Evolutionary conservation across 2,329 filamentous ascomycete genomes (phyloP), one percentile per base, ranked within the genome.

Genomic region (Diaporthe vexans): DNA sequence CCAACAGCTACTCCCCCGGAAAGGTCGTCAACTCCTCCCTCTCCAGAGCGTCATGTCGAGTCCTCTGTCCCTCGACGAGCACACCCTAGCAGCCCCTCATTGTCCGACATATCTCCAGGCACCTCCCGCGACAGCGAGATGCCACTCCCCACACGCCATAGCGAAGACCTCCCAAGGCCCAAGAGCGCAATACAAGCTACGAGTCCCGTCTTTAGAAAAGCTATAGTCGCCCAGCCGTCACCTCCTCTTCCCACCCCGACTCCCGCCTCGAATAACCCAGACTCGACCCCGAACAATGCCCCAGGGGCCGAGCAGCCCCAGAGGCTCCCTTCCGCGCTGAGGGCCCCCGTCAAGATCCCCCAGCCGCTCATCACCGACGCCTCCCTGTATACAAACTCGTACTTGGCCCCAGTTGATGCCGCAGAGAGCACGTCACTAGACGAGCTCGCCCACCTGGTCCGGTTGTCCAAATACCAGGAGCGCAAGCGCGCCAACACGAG

Each of bases 401-500:
- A 89, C 77, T 82, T 92, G 72, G 86, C 89, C 65, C 87, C 89
- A 51, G 90, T 93, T 76, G 87, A 87, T 69, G 90, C 93, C 76
- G 87, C 87, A 67, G 90, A 93, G 59, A 89, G 90, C 74, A 94
- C 93, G 59, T 93, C 92, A 19, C 86, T 96, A 76, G 91, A 94
- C 79, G 93, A 95, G 83, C 89, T 96, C 77, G 93, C 93, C 69
- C 93, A 95, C 82, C 84, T 95, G 79, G 93, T 95, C 77, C 91
- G 93, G 76, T 86, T 95, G 76, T 93, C 93, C 81, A 93, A 92
- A 79, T 95, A 95, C 82, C 94, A 96, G 84, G 92, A 94, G 87
- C 93, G 93, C 86, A 94, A 94, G 87, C 91, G 93, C 84, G 88
- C 90, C 77, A 92, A 93, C 80, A 93, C 92, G 59, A 89, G 94